phyloP scores from a whole-genome alignment of 805 yeast genomes.

The Hanseniaspora vineae region DNA sequence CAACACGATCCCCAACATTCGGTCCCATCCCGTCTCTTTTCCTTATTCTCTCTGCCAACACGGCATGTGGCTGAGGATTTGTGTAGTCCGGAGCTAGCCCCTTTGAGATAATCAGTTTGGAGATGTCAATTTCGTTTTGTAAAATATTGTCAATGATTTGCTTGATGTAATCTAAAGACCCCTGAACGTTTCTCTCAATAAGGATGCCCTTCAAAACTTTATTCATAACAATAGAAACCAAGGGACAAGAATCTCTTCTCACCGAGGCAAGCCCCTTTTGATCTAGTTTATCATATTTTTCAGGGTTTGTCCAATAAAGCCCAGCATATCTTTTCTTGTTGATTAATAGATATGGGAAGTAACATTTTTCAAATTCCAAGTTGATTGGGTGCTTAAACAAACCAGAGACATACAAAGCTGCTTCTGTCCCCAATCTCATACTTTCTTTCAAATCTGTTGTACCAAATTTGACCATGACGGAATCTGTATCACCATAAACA shows the following conservation, averaged over 20 bases:
- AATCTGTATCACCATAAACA: constrained; percentile 97
- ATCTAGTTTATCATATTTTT: constrained; percentile 93
- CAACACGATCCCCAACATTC: constrained; percentile 92
- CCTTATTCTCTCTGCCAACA: constrained; percentile 88
- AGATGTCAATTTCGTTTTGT: constrained; percentile 84
- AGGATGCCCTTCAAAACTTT: constrained; percentile 74
- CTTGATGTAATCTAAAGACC: constrained; percentile 77
- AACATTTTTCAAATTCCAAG: constrained; percentile 91
- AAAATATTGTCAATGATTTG: constrained; percentile 78
- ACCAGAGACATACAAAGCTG: constrained; percentile 77
- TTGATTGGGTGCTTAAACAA: constrained; percentile 78
- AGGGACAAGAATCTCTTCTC: constrained; percentile 90
- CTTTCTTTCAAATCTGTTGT: constrained; percentile 64
- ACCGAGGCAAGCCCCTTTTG: constrained; percentile 98
- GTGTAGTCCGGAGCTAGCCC: constrained; percentile 88
- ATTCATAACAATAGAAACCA: constrained; percentile 90
- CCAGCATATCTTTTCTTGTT: constrained; percentile 98
- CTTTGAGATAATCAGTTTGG: constrained; percentile 87
- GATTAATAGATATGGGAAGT: constrained; percentile 84
- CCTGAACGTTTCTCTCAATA: constrained; percentile 75
- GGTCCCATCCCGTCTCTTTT: constrained; percentile 98
- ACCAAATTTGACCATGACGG: constrained; percentile 98
- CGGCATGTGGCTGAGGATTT: constrained; percentile 95
- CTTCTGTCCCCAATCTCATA: constrained; percentile 88
- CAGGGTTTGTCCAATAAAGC: constrained; percentile 83